Evolutionary conservation across 345 rosid genomes (phyloP).

Genomic region (Trapa incisa): DNA sequence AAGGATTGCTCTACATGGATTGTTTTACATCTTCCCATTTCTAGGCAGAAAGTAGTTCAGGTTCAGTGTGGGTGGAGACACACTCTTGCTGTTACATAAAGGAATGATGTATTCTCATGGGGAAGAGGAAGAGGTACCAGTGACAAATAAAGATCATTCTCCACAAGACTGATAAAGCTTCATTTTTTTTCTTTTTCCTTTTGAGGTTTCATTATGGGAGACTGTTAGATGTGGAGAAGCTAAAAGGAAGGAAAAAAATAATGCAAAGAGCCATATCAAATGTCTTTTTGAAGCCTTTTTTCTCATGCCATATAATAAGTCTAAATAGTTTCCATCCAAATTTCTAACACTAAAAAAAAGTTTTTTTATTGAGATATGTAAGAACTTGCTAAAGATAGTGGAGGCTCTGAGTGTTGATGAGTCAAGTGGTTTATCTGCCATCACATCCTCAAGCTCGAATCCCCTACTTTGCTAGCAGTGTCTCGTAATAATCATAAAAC

Average conservation of each 20-base stretch:
- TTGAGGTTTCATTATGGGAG: neutral
- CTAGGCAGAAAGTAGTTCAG: conserved; percentile 61
- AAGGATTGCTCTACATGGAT: neutral
- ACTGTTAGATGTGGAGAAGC: no score
- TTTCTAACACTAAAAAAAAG: neutral
- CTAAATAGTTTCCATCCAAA: neutral
- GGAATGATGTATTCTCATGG: conserved; percentile 82
- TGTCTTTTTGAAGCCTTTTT: neutral
- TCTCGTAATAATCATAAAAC: neutral
- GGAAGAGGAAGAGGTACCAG: conserved; percentile 99
- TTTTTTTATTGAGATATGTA: conserved; percentile 14
- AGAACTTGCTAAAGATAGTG: conserved; percentile 64
- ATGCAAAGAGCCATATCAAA: no score
- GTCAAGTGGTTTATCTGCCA: conserved; percentile 48
- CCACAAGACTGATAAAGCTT: neutral
- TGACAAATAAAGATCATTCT: conserved; percentile 43
- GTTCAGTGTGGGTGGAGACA: conserved; percentile 98
- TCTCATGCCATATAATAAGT: neutral
- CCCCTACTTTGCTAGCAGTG: neutral
- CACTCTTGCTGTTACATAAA: conserved; percentile 77
- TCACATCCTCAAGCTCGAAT: conserved; percentile 32
- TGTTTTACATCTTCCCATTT: neutral
- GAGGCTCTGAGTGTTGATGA: conserved; percentile 75
- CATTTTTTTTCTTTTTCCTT: neutral
- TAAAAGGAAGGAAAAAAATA: no score